These are phyloP conservation scores for Viola pubescens DNA, from an alignment of 441 rosid genomes.

Conservation along the genomic window DNA sequence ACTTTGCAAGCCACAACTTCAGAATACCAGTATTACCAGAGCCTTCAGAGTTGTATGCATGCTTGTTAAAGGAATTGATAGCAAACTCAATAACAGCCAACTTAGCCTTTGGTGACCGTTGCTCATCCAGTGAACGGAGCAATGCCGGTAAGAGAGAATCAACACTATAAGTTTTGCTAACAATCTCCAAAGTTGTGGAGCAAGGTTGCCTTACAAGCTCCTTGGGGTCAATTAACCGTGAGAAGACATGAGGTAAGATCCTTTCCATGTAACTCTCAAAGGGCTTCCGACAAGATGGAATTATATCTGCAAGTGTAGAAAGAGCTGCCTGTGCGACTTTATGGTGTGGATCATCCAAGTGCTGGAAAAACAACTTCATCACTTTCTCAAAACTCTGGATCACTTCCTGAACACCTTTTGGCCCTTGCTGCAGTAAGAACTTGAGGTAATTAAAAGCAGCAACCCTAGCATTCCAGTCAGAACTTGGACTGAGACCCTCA, in stretches of 20 bases:
- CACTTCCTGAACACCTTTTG: constrained; percentile 90
- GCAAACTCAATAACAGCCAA: constrained; percentile 96
- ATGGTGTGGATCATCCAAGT: constrained; percentile 98
- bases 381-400: constrained; percentile 90
- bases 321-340: constrained; percentile 99
- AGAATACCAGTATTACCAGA: constrained; percentile 78
- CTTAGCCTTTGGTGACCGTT: constrained; percentile 97
- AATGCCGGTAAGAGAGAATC: constrained; percentile 91
- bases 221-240: constrained; percentile 92
- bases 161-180: constrained; percentile 82
- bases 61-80: constrained; percentile 74
- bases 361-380: constrained; percentile 96
- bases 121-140: constrained; percentile 96
- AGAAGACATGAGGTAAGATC: constrained; percentile 93
- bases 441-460: constrained; percentile 82
- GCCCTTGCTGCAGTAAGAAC: constrained; percentile 82
- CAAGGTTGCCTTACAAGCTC: constrained; percentile 92
- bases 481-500: constrained; percentile 81
- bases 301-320: constrained; percentile 85
- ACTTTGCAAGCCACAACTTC: constrained; percentile 89
- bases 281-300: constrained; percentile 85
- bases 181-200: constrained; percentile 73
- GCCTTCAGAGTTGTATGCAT: constrained; percentile 67
- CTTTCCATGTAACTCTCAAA: constrained; percentile 97
- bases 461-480: constrained; percentile 98